These are phyloP conservation scores for Cicer chorassanicum DNA, from an alignment of 306 rosid species.

Conservation along the genomic window DNA sequence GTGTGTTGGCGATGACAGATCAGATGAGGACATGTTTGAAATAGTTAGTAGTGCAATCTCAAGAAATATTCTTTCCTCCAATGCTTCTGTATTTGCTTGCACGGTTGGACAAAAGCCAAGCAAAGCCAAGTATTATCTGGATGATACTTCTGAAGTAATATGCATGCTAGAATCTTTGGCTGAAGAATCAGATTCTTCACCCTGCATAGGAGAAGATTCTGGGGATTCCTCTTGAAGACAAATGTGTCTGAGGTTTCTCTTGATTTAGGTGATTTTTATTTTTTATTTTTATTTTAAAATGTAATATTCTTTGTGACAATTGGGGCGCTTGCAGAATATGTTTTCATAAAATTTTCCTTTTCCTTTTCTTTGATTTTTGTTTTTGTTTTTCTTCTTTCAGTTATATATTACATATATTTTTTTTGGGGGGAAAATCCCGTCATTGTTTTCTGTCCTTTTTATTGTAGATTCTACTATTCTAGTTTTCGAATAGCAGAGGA, in stretches of 20 bases:
- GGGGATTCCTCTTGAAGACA: conserved; percentile 50
- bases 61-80: conserved; percentile 59
- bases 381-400: conserved; percentile 35
- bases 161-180: conserved; percentile 72
- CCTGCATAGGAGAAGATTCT: conserved; percentile 40
- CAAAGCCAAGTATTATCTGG: conserved; percentile 77
- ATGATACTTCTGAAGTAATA: conserved; percentile 66
- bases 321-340: conserved; percentile 52
- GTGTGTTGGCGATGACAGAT: conserved; percentile 89
- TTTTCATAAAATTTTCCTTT: conserved; percentile 34
- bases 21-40: conserved; percentile 95
- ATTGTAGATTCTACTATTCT: conserved; percentile 20
- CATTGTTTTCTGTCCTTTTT: conserved; percentile 34
- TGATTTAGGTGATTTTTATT: conserved; percentile 37
- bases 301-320: conserved; percentile 52
- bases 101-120: conserved; percentile 89
- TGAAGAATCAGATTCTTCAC: conserved; percentile 56
- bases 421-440: conserved; percentile 42
- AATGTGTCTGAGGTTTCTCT: conserved; percentile 45
- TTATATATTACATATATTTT: conserved; percentile 46
- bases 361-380: background rate
- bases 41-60: conserved; percentile 58
- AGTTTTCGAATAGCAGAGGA: conserved; percentile 36
- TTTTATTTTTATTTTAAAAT: conserved; percentile 40
- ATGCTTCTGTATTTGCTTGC: conserved; percentile 70